Base-by-base conservation (phyloP, 2,329 filamentous ascomycete species). In the Zymoseptoria brevis region DNA sequence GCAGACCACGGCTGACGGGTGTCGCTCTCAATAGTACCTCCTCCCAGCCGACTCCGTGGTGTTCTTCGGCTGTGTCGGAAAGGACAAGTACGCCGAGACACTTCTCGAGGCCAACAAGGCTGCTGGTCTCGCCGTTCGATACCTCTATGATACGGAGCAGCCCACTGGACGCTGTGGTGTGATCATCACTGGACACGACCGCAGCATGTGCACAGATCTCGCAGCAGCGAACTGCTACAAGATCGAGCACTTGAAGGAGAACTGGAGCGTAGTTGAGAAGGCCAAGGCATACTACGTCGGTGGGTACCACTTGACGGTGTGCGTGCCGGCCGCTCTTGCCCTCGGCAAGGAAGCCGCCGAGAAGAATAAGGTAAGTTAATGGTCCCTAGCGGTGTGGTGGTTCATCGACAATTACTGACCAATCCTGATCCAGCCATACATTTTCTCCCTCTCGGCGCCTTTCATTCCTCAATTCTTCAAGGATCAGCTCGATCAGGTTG, bases 401-500 rank as follows among this genome's bases (percentile, higher is more conserved):
- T 19, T 54, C 60, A 13, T 41, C 54, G 9, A 41, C 53, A 57
- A 57, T 57, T 26, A 21, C 56, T 55, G 58, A 55, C 41, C n/a
- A 51, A 48, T 56, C 53, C 65, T 66, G 55, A 66, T 19, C 16
- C 61, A 83, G 82, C 73, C 82, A 63, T 96, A 97, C 76, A 85
- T 92, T 69, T 86, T 99, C 68, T 95, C 91, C 68, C 85, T 99
- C 62, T 94, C 90, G 55, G 94, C 94, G 7, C 94, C 94, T 61
- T 99, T 99, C 81, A 96, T 99, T 72, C 81, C 88, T 48, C 88
- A 96, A 74, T 96, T 96, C 83, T 99, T 97, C 87, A 96, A 96
- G 82, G 92, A 96, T 54, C 88, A 86, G 66, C 84, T 99, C 53
- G 90, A 96, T 76, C 86, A 86, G 69, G 87, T 89, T 57, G 81